Evolutionary conservation across 495 filamentous ascomycete species (phyloP).

Genomic region (Trichoderma parareesei): DNA sequence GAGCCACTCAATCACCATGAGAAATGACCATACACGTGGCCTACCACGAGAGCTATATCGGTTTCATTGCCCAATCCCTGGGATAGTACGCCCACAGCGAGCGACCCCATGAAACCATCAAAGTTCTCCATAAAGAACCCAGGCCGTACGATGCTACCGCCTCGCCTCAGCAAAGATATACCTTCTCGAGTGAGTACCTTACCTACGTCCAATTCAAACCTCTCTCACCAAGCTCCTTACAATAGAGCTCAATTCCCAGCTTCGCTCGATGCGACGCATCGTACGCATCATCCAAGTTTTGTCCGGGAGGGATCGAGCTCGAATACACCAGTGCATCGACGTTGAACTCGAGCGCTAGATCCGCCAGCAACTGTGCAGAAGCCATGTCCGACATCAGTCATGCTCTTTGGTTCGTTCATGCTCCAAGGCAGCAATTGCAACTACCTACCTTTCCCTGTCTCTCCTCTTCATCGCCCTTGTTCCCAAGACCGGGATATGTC

Average conservation of each 20-base stretch:
- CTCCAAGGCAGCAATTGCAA: not conserved
- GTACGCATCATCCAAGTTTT: slow-evolving; percentile 14
- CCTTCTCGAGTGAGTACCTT: slow-evolving; percentile 14
- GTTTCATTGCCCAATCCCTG: slow-evolving; percentile 25
- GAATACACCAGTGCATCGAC: slow-evolving; percentile 25
- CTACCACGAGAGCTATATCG: slow-evolving; percentile 21
- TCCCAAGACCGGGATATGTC: slow-evolving; percentile 24
- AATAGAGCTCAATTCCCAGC: slow-evolving; percentile 21
- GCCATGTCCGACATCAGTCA: not conserved
- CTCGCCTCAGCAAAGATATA: slow-evolving; percentile 8
- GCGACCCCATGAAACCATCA: slow-evolving; percentile 20
- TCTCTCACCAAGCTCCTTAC: slow-evolving; percentile 17
- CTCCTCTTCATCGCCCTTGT: slow-evolving; percentile 19
- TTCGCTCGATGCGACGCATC: slow-evolving; percentile 20
- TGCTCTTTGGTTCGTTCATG: not conserved
- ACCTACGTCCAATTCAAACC: slow-evolving; percentile 28
- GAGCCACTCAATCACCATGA: not conserved
- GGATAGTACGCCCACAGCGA: slow-evolving; percentile 19
- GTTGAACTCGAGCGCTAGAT: slow-evolving; percentile 22
- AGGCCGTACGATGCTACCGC: slow-evolving; percentile 29
- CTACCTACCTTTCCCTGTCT: slow-evolving; percentile 24
- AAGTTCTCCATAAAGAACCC: slow-evolving; percentile 38
- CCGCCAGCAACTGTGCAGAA: slow-evolving; percentile 18
- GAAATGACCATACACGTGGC: not conserved
- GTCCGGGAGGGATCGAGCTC: slow-evolving; percentile 18